A percentile compares a stretch with the other conserved stretches of the same genome.
Conservation (phyloP, 2,329 filamentous ascomycete genomes). For the Amauroascus verrucosus region DNA sequence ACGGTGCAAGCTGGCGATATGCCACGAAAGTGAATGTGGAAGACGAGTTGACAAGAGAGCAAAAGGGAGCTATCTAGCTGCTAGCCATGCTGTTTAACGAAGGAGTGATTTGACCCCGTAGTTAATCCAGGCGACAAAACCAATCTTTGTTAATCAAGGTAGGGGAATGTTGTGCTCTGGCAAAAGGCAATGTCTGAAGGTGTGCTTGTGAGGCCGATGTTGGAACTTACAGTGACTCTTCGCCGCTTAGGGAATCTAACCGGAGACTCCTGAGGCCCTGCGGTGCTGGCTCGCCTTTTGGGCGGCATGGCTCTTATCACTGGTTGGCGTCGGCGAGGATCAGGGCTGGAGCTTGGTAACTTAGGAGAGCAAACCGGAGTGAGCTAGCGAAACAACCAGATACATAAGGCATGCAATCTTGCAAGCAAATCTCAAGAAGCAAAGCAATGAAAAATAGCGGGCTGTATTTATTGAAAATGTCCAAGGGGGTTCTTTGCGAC, state of each 20-base stretch:
- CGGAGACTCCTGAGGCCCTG: constrained; percentile 13
- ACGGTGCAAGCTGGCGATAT: neutral
- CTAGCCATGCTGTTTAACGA: neutral
- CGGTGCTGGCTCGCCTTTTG: constrained; percentile 43
- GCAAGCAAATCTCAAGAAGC: neutral
- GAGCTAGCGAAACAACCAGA: neutral
- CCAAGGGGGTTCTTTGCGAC: constrained; percentile 3
- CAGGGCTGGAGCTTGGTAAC: constrained; percentile 6
- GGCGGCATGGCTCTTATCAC: constrained; percentile 14
- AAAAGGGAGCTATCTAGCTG: neutral
- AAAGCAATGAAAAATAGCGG: neutral
- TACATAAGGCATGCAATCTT: neutral
- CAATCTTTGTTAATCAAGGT: neutral
- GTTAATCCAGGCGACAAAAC: neutral
- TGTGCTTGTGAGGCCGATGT: neutral
- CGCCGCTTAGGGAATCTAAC: constrained; percentile 16
- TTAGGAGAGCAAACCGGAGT: neutral
- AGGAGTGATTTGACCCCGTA: neutral
- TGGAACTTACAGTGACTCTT: constrained; percentile 16
- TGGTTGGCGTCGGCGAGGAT: constrained; percentile 11
- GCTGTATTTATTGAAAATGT: neutral
- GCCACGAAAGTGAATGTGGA: neutral
- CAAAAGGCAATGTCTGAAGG: neutral
- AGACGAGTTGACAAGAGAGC: neutral
- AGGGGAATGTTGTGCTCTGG: neutral